These are phyloP conservation scores for Austroboletus novae-zelandiae DNA, from an alignment of 1,284 basidiomycete species.

Conservation along the genomic window DNA sequence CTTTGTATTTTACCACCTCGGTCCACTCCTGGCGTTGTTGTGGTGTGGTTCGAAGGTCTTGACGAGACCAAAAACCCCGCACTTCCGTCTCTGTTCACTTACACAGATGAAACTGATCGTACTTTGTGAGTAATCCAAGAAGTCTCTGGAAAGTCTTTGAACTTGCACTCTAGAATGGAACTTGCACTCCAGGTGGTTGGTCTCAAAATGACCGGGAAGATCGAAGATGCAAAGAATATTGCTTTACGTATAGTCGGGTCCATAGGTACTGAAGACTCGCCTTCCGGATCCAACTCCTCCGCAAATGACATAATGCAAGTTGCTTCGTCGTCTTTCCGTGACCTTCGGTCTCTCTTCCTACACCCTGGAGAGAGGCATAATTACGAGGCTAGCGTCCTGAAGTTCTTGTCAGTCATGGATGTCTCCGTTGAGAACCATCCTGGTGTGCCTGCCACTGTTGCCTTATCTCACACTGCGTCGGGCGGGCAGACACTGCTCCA, in stretches of 20 bases:
- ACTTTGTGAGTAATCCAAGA: constrained; percentile 61
- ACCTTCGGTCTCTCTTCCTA: constrained; percentile 51
- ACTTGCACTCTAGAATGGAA: constrained; percentile 70
- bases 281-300: constrained; percentile 29
- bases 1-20: constrained; percentile 91
- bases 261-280: constrained; percentile 47
- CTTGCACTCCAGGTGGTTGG: constrained; percentile 93
- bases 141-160: constrained; percentile 8
- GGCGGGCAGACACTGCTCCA: constrained; percentile 87
- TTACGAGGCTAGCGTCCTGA: constrained; percentile 77
- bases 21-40: constrained; percentile 81
- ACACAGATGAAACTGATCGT: constrained; percentile 87
- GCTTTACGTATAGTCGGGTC: constrained; percentile 82
- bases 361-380: constrained; percentile 52
- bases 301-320: constrained; percentile 53
- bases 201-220: constrained; percentile 93
- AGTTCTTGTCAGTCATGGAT: constrained; percentile 77
- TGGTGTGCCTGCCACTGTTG: constrained; percentile 38
- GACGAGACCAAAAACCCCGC: constrained; percentile 55
- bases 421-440: constrained; percentile 45
- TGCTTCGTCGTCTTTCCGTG: constrained; percentile 42
- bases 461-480: constrained; percentile 62
- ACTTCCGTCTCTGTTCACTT: constrained; percentile 75
- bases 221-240: constrained; percentile 89
- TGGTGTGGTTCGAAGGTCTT: constrained; percentile 82